Evolutionary conservation across 768 basidiomycete species (phyloP).

Genomic region (Tricholoma hemisulphureum): DNA sequence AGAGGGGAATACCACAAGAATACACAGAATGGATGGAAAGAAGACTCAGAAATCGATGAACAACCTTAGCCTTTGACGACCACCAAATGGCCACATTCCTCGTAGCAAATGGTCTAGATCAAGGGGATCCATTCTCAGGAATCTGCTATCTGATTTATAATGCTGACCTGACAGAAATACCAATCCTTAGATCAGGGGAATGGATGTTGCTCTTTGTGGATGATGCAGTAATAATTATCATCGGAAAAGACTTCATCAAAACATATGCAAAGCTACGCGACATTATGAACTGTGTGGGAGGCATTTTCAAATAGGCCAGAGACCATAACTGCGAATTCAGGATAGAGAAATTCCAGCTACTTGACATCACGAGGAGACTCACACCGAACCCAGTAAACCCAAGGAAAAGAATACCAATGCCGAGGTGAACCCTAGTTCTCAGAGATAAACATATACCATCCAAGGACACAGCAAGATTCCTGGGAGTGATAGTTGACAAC

Average conservation of each 20-base stretch:
- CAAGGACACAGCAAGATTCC: conserved; percentile 20
- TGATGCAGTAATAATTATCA: conserved; percentile 1
- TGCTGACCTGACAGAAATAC: conserved; percentile 16
- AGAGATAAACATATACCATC: too few relatives aligned
- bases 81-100: neutral
- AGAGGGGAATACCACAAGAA: too few relatives aligned
- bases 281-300: conserved; percentile 7
- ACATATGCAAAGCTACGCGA: neutral
- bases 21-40: conserved; percentile 9
- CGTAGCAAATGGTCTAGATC: conserved; percentile 18
- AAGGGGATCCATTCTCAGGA: conserved; percentile 23
- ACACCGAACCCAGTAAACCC: conserved; percentile 9
- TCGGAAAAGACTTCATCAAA: neutral
- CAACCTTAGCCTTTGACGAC: neutral
- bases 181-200: neutral
- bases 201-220: conserved; percentile 1
- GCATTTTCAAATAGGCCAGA: conserved; percentile 20
- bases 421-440: neutral
- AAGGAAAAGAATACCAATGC: too few relatives aligned
- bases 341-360: conserved; percentile 18
- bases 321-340: too few relatives aligned
- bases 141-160: too few relatives aligned
- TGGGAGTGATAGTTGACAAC: conserved; percentile 24
- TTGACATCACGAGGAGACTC: conserved; percentile 8
- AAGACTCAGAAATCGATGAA: neutral